phyloP scores from a whole-genome alignment of 345 rosid genomes.

The Populus nigra region DNA sequence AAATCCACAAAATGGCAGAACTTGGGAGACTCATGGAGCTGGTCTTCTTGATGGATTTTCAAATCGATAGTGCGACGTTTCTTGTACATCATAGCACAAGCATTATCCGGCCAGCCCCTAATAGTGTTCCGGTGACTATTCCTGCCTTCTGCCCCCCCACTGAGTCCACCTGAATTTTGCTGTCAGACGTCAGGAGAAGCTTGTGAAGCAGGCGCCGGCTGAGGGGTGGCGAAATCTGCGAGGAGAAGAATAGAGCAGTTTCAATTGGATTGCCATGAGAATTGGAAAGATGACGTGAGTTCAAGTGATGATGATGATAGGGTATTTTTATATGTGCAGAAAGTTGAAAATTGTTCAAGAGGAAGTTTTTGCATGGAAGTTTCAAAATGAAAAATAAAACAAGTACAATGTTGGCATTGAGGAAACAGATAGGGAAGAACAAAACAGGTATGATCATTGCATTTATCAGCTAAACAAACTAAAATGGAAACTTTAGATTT shows the following conservation, averaged over 20 bases:
- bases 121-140: not conserved
- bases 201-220: not conserved
- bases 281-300: not conserved
- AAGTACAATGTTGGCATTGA: no score
- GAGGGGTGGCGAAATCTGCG: not conserved
- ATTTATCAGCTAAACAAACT: no score
- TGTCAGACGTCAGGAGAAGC: not conserved
- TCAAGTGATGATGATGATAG: no score
- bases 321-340: no score
- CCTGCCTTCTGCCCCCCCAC: constrained; percentile 17
- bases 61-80: constrained; percentile 1
- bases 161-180: not conserved
- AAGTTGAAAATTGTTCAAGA: no score
- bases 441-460: no score
- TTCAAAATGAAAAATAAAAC: no score
- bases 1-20: not conserved
- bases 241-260: not conserved
- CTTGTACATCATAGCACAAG: constrained; percentile 4
- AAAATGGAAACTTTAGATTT: no score
- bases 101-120: constrained; percentile 3
- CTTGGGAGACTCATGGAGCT: not conserved
- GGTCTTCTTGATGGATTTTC: constrained; percentile 2
- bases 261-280: not conserved
- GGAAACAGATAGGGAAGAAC: no score
- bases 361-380: no score